phyloP scores from a whole-genome alignment of 139 green algal genomes.

The Chloropicon primus region DNA sequence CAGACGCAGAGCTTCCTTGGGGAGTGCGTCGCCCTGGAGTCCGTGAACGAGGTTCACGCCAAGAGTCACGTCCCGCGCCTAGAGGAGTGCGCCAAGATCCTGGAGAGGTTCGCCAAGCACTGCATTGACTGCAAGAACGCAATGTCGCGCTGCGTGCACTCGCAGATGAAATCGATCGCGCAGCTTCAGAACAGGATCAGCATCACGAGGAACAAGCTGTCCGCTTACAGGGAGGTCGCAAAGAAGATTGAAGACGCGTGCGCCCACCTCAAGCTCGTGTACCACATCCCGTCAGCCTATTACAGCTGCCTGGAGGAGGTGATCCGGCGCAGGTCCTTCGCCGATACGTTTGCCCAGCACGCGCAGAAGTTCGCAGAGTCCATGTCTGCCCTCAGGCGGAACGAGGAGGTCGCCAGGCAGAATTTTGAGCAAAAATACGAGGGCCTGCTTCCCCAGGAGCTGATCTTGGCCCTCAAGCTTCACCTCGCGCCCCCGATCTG shows the following conservation, averaged over 20 bases:
- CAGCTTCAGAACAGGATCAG: conserved; percentile 69
- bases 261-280: conserved; percentile 45
- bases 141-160: conserved; percentile 58
- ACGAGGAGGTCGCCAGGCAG: conserved; percentile 43
- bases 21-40: conserved; percentile 54
- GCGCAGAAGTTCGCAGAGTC: conserved; percentile 56
- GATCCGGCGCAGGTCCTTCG: conserved; percentile 43
- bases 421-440: background rate
- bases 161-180: conserved; percentile 54
- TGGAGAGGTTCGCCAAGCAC: conserved; percentile 25
- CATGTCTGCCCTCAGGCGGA: conserved; percentile 38
- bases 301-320: conserved; percentile 65
- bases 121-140: conserved; percentile 43
- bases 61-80: conserved; percentile 43
- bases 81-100: conserved; percentile 14
- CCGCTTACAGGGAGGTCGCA: conserved; percentile 42
- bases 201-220: conserved; percentile 65
- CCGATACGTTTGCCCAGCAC: conserved; percentile 22
- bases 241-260: conserved; percentile 45
- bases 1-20: too few species aligned
- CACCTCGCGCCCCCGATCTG: background rate
- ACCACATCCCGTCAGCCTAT: conserved; percentile 55
- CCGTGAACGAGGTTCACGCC: conserved; percentile 56
- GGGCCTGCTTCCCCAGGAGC: background rate
- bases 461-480: background rate